A percentile compares a stretch with the other conserved stretches of the same genome.
Conservation (phyloP, 345 rosid genomes). For the Syzygium aqueum region DNA sequence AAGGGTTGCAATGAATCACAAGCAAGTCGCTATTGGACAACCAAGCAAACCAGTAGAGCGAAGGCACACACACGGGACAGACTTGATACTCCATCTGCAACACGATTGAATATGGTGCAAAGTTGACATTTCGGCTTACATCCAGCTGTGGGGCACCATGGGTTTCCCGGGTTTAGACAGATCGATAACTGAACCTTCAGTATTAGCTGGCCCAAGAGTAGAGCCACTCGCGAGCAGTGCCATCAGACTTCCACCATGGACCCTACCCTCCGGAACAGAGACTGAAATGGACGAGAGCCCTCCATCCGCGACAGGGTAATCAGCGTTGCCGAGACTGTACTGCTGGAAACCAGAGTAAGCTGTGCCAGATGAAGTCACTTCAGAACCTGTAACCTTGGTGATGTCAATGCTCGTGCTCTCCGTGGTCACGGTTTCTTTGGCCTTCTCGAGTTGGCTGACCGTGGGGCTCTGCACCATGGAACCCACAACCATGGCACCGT, state of each 20-base stretch:
- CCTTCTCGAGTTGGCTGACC: constrained; percentile 33
- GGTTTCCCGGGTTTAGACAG: neutral
- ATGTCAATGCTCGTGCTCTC: constrained; percentile 58
- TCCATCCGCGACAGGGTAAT: constrained; percentile 11
- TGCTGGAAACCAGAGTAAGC: constrained; percentile 27
- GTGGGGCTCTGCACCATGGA: constrained; percentile 43
- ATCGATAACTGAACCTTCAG: constrained; percentile 3
- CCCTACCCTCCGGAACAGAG: constrained; percentile 84
- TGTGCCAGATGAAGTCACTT: constrained; percentile 20
- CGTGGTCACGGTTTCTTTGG: constrained; percentile 32
- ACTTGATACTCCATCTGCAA: neutral
- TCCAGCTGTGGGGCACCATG: neutral
- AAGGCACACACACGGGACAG: neutral
- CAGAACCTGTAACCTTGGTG: constrained; percentile 14
- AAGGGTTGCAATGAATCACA: neutral
- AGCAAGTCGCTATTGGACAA: neutral
- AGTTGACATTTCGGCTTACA: neutral
- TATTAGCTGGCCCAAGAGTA: constrained; percentile 22
- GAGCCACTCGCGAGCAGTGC: constrained; percentile 54
- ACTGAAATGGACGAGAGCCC: constrained; percentile 15
- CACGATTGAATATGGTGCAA: neutral
- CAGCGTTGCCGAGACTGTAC: constrained; percentile 9
- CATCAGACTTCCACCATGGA: constrained; percentile 91
- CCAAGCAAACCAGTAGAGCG: neutral
- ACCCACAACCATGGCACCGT: constrained; percentile 64